Evolutionary conservation across 2,329 filamentous ascomycete species (phyloP), one percentile per base, ranked within the genome.

Genomic region (Achaetomium macrosporum): DNA sequence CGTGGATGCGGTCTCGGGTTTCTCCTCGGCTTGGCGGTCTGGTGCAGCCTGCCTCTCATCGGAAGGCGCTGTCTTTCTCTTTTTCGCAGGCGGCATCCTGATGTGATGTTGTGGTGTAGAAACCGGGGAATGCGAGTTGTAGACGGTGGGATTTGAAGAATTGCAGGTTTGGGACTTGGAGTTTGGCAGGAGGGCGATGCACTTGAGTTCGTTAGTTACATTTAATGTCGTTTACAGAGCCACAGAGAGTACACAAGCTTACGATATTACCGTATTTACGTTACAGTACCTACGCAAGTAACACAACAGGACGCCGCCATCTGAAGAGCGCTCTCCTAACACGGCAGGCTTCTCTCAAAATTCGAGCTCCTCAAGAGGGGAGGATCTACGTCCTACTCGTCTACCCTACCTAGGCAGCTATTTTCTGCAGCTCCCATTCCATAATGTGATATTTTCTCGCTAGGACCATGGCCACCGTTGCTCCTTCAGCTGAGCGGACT

Each of bases 21-120:
- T 12, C 11, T 49, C 45, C 2, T 50, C 50, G 2, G 46, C 39
- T 15, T 54, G 31, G 39, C 59, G 47, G 8, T 54, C 54, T 9
- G 43, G 52, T 25, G 42, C 43, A 16, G 47, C 20, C 8, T 55
- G 47, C 17, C 53, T 36, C 29, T 54, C 33, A 12, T 45, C 45
- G 10, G 61, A 58, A 10, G 54, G 50, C 9, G 56, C 55, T 0
- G 61, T 64, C 58, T 63, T 67, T 60, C 64, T 65, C 58, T 64
- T 67, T 50, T 65, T 67, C 31, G 64, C 57, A 29, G 64, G 62
- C 13, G 65, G 61, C 64, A 67, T 67, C 20, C 20, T 61, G 36
- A 1, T 19, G 44, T 36, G 20, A 19, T 5, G 5, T n/a, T 30
- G 29, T 11, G 46, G 16, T 13, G 39, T 17, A 30, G 36, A 13